phyloP scores from a whole-genome alignment of 208 protist genomes.

The Vickermania ingenoplastis region DNA sequence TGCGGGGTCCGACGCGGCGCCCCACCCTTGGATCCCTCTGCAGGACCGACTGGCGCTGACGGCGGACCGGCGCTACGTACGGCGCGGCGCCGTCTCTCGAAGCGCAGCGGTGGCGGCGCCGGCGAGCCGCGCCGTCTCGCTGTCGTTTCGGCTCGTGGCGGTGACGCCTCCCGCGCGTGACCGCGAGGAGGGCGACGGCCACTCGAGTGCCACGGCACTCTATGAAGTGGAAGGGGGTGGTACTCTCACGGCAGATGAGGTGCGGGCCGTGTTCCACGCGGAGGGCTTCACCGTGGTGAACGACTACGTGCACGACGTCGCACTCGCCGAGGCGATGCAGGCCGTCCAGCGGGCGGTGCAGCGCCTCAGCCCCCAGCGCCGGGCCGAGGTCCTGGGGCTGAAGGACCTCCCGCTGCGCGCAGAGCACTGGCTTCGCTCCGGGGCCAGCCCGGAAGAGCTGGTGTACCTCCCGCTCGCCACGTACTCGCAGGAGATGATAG shows the following conservation, averaged over 20 bases:
- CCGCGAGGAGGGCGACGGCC: no score
- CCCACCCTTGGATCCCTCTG: slow-evolving; percentile 23
- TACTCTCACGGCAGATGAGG: slow-evolving; percentile 47
- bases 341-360: slow-evolving; percentile 14
- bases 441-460: slow-evolving; percentile 26
- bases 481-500: slow-evolving; percentile 12
- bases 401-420: slow-evolving; percentile 27
- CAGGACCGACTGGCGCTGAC: slow-evolving; percentile 16
- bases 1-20: background rate
- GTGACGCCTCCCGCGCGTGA: no score
- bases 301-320: slow-evolving; percentile 51
- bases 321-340: slow-evolving; percentile 22
- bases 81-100: no score
- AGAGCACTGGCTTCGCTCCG: slow-evolving; percentile 31
- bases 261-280: slow-evolving; percentile 45
- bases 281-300: slow-evolving; percentile 52
- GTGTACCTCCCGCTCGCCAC: slow-evolving; percentile 38
- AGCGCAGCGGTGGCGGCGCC: no score
- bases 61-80: slow-evolving; percentile 5
- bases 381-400: slow-evolving; percentile 10
- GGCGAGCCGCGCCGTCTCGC: no score
- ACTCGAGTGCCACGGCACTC: slow-evolving; percentile 19
- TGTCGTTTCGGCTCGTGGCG: no score
- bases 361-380: slow-evolving; percentile 11
- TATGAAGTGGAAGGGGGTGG: slow-evolving; percentile 48